Evolutionary conservation across 768 basidiomycete genomes (phyloP).

Genomic region (Trametes maxima): DNA sequence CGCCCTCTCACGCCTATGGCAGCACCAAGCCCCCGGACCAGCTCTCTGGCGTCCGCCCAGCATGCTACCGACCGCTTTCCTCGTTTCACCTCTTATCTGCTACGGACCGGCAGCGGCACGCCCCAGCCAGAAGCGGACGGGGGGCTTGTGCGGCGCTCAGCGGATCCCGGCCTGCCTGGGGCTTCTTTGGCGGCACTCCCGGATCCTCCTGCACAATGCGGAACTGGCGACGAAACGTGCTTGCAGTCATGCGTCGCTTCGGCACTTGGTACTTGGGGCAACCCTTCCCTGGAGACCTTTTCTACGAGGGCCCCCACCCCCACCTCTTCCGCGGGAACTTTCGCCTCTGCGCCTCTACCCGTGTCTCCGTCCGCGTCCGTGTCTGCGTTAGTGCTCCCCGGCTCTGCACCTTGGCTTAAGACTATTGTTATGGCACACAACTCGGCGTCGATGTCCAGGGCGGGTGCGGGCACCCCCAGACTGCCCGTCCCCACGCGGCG

Average conservation of each 20-base stretch:
- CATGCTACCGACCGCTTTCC: conserved; percentile 26
- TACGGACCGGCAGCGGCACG: conserved; percentile 25
- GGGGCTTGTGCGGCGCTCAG: conserved; percentile 21
- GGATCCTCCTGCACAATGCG: conserved; percentile 23
- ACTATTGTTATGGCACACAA: conserved; percentile 14
- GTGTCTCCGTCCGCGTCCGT: conserved; percentile 1
- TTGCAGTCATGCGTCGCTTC: conserved; percentile 25
- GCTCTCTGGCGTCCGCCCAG: conserved; percentile 16
- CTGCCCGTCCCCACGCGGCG: conserved; percentile 16
- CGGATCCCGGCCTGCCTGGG: conserved; percentile 18
- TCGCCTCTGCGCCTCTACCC: conserved; percentile 5
- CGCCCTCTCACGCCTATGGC: conserved; percentile 18
- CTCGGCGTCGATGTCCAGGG: conserved; percentile 12
- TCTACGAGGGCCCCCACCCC: conserved; percentile 22
- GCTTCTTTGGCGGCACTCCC: conserved; percentile 24
- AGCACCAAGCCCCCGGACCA: conserved; percentile 10
- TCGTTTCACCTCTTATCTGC: conserved; percentile 21
- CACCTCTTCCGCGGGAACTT: conserved; percentile 6
- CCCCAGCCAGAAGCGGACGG: conserved; percentile 17
- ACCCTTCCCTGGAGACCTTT: conserved; percentile 7
- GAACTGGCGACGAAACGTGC: conserved; percentile 23
- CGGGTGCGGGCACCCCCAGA: conserved; percentile 14
- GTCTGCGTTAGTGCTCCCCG: not conserved
- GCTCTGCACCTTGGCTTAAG: not conserved
- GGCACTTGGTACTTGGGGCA: conserved; percentile 20